phyloP scores from a whole-genome alignment of 179 eudicot genomes.

The Patellifolia procumbens region DNA sequence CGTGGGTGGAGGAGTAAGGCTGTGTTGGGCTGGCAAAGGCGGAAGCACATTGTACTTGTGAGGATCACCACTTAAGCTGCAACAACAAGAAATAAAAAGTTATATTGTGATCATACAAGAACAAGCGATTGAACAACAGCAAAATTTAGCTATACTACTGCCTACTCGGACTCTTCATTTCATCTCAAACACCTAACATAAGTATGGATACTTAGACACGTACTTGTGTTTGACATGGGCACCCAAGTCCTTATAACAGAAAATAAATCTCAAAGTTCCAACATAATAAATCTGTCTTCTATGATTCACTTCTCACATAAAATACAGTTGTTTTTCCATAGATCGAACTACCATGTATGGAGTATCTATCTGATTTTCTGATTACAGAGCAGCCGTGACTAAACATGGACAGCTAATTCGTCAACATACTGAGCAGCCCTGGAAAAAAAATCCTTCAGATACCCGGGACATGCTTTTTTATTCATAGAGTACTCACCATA shows the following conservation, averaged over 20 bases:
- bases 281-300: not conserved
- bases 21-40: conserved; percentile 93
- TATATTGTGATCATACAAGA: not conserved
- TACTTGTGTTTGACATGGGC: too few relatives aligned
- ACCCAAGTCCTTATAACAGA: too few relatives aligned
- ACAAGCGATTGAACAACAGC: not conserved
- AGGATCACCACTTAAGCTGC: conserved; percentile 51
- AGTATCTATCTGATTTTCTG: not conserved
- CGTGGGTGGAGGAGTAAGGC: conserved; percentile 92
- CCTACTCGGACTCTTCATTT: too few relatives aligned
- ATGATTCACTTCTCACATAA: not conserved
- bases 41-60: conserved; percentile 83
- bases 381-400: not conserved
- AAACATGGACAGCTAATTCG: too few relatives aligned
- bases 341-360: not conserved
- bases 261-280: not conserved
- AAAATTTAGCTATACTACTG: too few relatives aligned
- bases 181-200: too few relatives aligned
- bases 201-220: too few relatives aligned
- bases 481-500: too few relatives aligned
- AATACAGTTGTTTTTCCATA: not conserved
- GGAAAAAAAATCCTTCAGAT: too few relatives aligned
- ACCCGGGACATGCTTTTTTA: too few relatives aligned
- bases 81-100: not conserved
- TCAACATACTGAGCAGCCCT: too few relatives aligned